phyloP scores from a whole-genome alignment of 2,329 filamentous ascomycete species.

The Fusarium hainanense region DNA sequence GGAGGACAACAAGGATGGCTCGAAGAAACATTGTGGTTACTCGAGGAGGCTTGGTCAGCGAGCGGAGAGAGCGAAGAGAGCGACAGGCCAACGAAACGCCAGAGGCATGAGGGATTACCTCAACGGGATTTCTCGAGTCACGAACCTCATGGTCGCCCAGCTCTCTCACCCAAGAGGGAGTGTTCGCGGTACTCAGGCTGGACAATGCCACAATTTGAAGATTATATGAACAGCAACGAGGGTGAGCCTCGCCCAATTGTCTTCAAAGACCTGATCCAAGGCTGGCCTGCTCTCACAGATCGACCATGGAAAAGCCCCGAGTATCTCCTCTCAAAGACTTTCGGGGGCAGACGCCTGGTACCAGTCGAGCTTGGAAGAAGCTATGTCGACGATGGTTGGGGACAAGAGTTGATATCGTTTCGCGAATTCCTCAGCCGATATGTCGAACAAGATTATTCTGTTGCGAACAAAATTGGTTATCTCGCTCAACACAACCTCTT shows the following conservation, averaged over 20 bases:
- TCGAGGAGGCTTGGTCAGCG: constrained; percentile 49
- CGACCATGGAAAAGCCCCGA: constrained; percentile 76
- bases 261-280: constrained; percentile 69
- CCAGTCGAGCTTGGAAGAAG: constrained; percentile 88
- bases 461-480: constrained; percentile 69
- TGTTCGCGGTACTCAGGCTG: constrained; percentile 53
- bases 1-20: constrained; percentile 62
- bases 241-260: constrained; percentile 70
- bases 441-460: constrained; percentile 55
- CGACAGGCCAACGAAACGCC: constrained; percentile 41
- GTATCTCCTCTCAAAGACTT: constrained; percentile 80
- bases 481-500: constrained; percentile 93
- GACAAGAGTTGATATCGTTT: constrained; percentile 83
- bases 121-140: constrained; percentile 39
- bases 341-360: constrained; percentile 81
- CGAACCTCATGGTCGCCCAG: constrained; percentile 48
- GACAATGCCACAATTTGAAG: constrained; percentile 70
- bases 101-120: constrained; percentile 5
- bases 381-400: constrained; percentile 88
- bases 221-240: constrained; percentile 63
- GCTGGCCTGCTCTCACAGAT: constrained; percentile 81
- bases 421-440: constrained; percentile 73
- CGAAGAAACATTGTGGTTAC: constrained; percentile 60
- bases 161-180: constrained; percentile 33
- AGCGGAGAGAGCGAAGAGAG: constrained; percentile 15